These are phyloP conservation scores for Hippophae tibetana DNA, from an alignment of 306 rosid species.

Conservation along the genomic window DNA sequence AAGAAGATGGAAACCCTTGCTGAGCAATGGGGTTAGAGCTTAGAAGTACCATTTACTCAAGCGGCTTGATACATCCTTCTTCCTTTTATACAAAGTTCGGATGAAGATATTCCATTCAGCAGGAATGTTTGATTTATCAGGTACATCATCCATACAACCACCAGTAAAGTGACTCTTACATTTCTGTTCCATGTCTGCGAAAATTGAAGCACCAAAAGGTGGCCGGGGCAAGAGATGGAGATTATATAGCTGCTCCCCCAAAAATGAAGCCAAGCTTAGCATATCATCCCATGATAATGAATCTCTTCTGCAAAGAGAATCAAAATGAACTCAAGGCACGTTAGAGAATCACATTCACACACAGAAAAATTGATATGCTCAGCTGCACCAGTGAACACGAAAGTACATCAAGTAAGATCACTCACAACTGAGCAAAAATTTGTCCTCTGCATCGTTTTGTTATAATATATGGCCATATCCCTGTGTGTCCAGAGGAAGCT, in stretches of 20 bases:
- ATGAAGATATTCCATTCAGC: slow-evolving; percentile 62
- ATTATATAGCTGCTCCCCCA: slow-evolving; percentile 69
- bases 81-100: slow-evolving; percentile 53
- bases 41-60: slow-evolving; percentile 63
- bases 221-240: slow-evolving; percentile 87
- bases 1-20: not conserved
- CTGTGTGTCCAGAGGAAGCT: slow-evolving; percentile 27
- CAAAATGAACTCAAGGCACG: slow-evolving; percentile 14
- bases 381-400: slow-evolving; percentile 5
- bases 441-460: slow-evolving; percentile 70
- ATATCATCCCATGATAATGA: slow-evolving; percentile 48
- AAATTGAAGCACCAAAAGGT: slow-evolving; percentile 31
- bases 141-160: slow-evolving; percentile 23
- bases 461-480: slow-evolving; percentile 81
- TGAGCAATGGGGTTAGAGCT: not conserved
- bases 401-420: slow-evolving; percentile 10
- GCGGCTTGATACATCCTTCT: slow-evolving; percentile 48
- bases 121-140: slow-evolving; percentile 36
- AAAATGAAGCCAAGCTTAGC: slow-evolving; percentile 64
- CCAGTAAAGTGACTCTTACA: slow-evolving; percentile 21
- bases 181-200: slow-evolving; percentile 28
- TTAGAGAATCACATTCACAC: slow-evolving; percentile 12
- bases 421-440: slow-evolving; percentile 82
- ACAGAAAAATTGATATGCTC: slow-evolving; percentile 14
- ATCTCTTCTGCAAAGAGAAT: slow-evolving; percentile 60